Conservation (phyloP, 495 filamentous ascomycete genomes). For the Pyronema omphalodes region DNA sequence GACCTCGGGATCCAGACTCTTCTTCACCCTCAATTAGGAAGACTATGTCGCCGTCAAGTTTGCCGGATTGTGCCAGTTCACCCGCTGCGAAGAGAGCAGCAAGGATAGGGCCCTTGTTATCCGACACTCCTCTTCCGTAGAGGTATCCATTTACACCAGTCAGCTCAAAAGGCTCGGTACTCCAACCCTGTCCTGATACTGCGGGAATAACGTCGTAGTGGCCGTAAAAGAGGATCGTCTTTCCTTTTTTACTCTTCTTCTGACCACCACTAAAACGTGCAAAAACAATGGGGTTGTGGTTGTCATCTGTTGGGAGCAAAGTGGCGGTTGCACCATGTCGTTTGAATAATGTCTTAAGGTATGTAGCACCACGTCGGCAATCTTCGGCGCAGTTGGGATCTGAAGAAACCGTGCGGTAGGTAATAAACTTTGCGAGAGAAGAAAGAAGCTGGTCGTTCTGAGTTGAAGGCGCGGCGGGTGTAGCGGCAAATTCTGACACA, state of each 20-base stretch:
- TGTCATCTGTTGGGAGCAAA: constrained; percentile 54
- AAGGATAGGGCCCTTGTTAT: constrained; percentile 91
- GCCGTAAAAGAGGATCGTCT: constrained; percentile 88
- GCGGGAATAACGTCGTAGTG: constrained; percentile 98
- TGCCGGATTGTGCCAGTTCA: constrained; percentile 60
- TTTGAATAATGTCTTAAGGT: constrained; percentile 72
- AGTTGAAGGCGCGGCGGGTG: constrained; percentile 33
- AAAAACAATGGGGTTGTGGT: constrained; percentile 74
- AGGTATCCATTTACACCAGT: constrained; percentile 77
- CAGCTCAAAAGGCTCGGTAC: constrained; percentile 67
- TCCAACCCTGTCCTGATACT: constrained; percentile 48
- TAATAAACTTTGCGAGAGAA: constrained; percentile 64
- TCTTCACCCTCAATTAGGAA: constrained; percentile 96
- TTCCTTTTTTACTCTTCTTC: constrained; percentile 32
- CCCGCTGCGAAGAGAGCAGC: constrained; percentile 85
- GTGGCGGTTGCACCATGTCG: constrained; percentile 76
- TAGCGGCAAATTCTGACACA: constrained; percentile 33
- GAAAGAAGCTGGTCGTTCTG: constrained; percentile 33
- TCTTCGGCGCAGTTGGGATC: constrained; percentile 67
- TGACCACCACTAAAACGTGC: constrained; percentile 48
- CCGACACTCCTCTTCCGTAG: constrained; percentile 88
- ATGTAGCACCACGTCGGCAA: constrained; percentile 82
- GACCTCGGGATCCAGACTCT: constrained; percentile 81
- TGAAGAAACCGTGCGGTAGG: constrained; percentile 78
- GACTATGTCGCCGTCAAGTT: constrained; percentile 64